Percentiles rank a stretch among this genome's conserved stretches.
Conservation (phyloP, 2,329 filamentous ascomycete genomes). For the Penicillium psychrosexuale region DNA sequence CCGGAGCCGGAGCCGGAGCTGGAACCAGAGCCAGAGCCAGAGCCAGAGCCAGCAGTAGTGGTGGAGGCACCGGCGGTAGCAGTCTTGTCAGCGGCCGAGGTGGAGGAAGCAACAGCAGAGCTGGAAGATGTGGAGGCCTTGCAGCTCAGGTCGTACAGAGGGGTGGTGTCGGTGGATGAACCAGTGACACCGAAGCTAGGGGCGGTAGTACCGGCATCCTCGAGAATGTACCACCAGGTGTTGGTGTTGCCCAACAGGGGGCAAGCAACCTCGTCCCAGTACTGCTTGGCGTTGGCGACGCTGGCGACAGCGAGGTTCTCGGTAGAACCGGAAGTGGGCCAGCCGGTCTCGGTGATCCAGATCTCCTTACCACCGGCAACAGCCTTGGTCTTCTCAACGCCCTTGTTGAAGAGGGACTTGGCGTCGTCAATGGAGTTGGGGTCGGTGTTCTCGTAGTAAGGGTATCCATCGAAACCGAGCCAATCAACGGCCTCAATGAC, state of each 20-base stretch:
- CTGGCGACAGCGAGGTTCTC: slow-evolving; percentile 63
- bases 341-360: slow-evolving; percentile 88
- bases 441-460: slow-evolving; percentile 73
- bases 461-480: slow-evolving; percentile 79
- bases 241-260: slow-evolving; percentile 44
- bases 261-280: slow-evolving; percentile 78
- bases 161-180: slow-evolving; percentile 34
- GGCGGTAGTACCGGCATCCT: slow-evolving; percentile 36
- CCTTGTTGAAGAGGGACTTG: slow-evolving; percentile 65
- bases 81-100: slow-evolving; percentile 6
- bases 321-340: slow-evolving; percentile 69
- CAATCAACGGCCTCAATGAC: slow-evolving; percentile 71
- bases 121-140: slow-evolving; percentile 21
- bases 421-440: slow-evolving; percentile 64
- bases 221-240: slow-evolving; percentile 46
- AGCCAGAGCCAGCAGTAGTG: not conserved
- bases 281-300: slow-evolving; percentile 68
- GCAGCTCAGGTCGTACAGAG: slow-evolving; percentile 40
- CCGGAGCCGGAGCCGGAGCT: not conserved
- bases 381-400: slow-evolving; percentile 58
- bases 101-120: slow-evolving; percentile 21
- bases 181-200: slow-evolving; percentile 43
- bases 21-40: slow-evolving; percentile 4
- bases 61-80: slow-evolving; percentile 1
- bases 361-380: slow-evolving; percentile 66